Conservation (phyloP, 1,284 basidiomycete species). For the Ustilago shanxiensis region DNA sequence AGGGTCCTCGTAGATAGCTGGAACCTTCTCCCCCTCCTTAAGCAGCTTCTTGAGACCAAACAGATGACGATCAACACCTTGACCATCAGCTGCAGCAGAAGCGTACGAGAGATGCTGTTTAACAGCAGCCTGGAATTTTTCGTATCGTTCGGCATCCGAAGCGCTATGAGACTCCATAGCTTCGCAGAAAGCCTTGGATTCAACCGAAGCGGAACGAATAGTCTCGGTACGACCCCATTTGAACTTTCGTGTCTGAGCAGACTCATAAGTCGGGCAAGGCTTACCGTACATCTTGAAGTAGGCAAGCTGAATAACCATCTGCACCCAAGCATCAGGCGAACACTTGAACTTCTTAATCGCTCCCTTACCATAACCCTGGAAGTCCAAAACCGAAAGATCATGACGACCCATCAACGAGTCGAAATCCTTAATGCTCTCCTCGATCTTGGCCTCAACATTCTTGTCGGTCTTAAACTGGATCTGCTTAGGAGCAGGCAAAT, state of each 20-base stretch:
- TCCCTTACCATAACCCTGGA: slow-evolving; percentile 90
- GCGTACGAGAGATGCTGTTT: slow-evolving; percentile 88
- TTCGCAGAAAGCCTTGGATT: slow-evolving; percentile 87
- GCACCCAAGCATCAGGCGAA: slow-evolving; percentile 93
- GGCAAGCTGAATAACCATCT: slow-evolving; percentile 94
- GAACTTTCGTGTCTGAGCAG: slow-evolving; percentile 92
- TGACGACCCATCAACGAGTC: slow-evolving; percentile 82
- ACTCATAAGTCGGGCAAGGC: slow-evolving; percentile 90
- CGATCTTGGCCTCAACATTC: slow-evolving; percentile 74
- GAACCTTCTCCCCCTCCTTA: slow-evolving; percentile 80
- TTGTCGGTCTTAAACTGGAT: slow-evolving; percentile 80
- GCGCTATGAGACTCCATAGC: slow-evolving; percentile 80
- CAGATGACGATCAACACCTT: slow-evolving; percentile 94
- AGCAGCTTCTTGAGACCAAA: slow-evolving; percentile 90
- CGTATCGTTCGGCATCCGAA: slow-evolving; percentile 76
- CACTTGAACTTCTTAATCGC: slow-evolving; percentile 88
- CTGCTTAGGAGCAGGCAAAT: slow-evolving; percentile 77
- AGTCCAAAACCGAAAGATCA: slow-evolving; percentile 86
- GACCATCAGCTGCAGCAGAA: slow-evolving; percentile 89
- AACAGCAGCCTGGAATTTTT: slow-evolving; percentile 82
- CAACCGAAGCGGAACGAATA: slow-evolving; percentile 85
- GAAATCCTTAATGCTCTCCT: slow-evolving; percentile 78
- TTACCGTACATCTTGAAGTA: slow-evolving; percentile 85
- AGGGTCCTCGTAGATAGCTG: slow-evolving; percentile 83
- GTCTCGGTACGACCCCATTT: slow-evolving; percentile 93